Conservation (phyloP, 495 filamentous ascomycete species). For the Usnea hakonensis region DNA sequence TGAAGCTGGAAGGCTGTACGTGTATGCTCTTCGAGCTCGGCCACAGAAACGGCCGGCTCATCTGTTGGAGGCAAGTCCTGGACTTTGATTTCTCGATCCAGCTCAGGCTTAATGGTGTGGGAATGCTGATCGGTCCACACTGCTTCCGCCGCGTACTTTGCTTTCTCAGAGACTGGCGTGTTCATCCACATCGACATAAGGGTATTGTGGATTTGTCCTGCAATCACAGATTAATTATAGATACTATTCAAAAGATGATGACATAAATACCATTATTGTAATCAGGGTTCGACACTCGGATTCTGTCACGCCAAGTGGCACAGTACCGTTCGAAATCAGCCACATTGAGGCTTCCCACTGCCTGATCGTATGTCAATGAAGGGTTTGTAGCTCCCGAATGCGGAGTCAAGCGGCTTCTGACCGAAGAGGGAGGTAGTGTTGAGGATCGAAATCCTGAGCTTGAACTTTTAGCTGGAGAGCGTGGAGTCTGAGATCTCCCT, state of each 20-base stretch:
- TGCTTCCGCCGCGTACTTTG: neutral
- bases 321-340: slow-evolving; percentile 1
- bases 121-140: neutral
- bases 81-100: neutral
- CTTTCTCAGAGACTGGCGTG: neutral
- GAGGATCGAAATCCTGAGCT: neutral
- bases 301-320: neutral
- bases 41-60: slow-evolving; percentile 3
- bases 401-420: neutral
- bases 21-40: slow-evolving; percentile 15
- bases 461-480: neutral
- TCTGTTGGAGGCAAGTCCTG: neutral
- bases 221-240: neutral
- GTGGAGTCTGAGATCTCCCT: neutral
- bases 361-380: neutral
- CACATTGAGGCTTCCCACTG: neutral
- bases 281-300: neutral
- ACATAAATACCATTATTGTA: neutral
- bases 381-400: neutral
- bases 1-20: slow-evolving; percentile 29
- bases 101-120: neutral
- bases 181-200: neutral
- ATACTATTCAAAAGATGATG: neutral
- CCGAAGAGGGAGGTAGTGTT: neutral
- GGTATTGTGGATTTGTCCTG: neutral